phyloP scores from a whole-genome alignment of 106 monocot species.

The Vanilla planifolia region DNA sequence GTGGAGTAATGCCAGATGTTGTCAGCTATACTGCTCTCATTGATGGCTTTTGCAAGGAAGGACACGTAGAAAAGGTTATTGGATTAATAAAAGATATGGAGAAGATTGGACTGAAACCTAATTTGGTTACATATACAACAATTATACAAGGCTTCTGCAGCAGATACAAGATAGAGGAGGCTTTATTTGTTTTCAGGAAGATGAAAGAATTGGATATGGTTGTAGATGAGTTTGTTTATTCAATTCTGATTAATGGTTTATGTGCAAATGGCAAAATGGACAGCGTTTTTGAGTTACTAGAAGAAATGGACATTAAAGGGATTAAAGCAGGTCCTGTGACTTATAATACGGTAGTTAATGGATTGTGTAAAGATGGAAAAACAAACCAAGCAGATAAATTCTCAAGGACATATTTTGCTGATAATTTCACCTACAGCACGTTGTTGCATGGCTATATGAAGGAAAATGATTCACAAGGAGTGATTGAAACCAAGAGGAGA shows the following conservation, averaged over 20 bases:
- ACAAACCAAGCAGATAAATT: slow-evolving; percentile 38
- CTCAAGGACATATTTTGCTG: slow-evolving; percentile 28
- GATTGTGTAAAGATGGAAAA: slow-evolving; percentile 56
- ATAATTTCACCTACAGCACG: slow-evolving; percentile 58
- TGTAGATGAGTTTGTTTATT: slow-evolving; percentile 48
- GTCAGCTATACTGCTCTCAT: slow-evolving; percentile 47
- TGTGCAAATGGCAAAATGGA: slow-evolving; percentile 42
- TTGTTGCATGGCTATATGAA: slow-evolving; percentile 57
- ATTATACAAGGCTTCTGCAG: slow-evolving; percentile 62
- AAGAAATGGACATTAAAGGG: slow-evolving; percentile 52
- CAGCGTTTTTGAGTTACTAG: slow-evolving; percentile 44
- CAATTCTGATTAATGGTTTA: slow-evolving; percentile 49
- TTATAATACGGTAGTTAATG: slow-evolving; percentile 65
- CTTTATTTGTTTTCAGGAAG: slow-evolving; percentile 36
- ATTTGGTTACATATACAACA: slow-evolving; percentile 49
- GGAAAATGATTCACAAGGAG: slow-evolving; percentile 32
- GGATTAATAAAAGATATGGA: slow-evolving; percentile 43
- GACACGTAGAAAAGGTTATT: slow-evolving; percentile 61
- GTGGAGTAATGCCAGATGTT: slow-evolving; percentile 37
- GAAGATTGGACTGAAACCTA: slow-evolving; percentile 24
- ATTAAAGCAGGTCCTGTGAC: slow-evolving; percentile 31
- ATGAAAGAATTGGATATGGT: slow-evolving; percentile 37
- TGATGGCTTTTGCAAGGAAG: slow-evolving; percentile 64
- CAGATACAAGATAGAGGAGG: slow-evolving; percentile 44
- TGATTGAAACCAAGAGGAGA: slow-evolving; percentile 41